phyloP scores from a whole-genome alignment of 305 asterid species.

The Fraxinus paxiana region DNA sequence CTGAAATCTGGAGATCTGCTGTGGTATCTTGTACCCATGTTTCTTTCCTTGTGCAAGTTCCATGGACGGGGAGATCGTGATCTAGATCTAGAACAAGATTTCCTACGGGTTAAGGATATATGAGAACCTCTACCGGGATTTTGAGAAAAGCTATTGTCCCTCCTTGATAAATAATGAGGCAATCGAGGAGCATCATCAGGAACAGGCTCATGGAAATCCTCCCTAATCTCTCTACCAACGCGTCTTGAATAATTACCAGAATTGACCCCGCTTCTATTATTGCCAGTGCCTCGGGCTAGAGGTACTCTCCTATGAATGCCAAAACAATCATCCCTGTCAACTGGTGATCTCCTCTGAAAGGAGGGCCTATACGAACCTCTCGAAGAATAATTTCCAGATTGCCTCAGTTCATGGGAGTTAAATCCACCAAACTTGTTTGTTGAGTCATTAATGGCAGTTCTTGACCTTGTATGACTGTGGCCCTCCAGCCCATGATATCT shows the following conservation, averaged over 20 bases:
- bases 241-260: constrained; percentile 45
- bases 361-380: constrained; percentile 44
- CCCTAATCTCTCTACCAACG: constrained; percentile 41
- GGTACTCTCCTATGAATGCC: constrained; percentile 43
- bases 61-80: constrained; percentile 70
- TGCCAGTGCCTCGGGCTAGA: constrained; percentile 30
- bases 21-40: constrained; percentile 35
- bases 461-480: constrained; percentile 41
- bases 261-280: constrained; percentile 38
- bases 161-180: constrained; percentile 45
- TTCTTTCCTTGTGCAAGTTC: constrained; percentile 55
- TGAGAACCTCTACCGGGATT: constrained; percentile 36
- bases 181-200: constrained; percentile 40
- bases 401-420: constrained; percentile 45
- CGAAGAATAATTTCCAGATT: constrained; percentile 34
- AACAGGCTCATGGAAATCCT: constrained; percentile 36
- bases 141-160: constrained; percentile 54
- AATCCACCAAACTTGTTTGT: constrained; percentile 39
- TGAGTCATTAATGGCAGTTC: constrained; percentile 33
- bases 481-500: constrained; percentile 41
- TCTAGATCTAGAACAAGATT: constrained; percentile 76
- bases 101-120: constrained; percentile 33
- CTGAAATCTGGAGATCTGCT: constrained; percentile 68
- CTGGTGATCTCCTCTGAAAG: constrained; percentile 48
- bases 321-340: constrained; percentile 47